Evolutionary conservation across 2,329 filamentous ascomycete genomes (phyloP).

Genomic region (Fusarium falciforme): DNA sequence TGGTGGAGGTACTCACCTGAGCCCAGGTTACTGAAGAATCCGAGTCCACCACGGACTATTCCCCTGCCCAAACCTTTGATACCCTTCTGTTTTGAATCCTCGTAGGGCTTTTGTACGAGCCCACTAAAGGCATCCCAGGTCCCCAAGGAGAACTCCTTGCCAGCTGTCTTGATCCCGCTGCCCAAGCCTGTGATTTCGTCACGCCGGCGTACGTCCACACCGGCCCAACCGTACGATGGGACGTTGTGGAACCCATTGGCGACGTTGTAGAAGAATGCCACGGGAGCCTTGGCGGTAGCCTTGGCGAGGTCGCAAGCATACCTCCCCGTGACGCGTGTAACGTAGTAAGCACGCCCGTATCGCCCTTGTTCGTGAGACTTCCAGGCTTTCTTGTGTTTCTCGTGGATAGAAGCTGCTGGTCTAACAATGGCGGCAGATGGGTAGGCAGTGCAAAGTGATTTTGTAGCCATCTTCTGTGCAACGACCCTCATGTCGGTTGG

Average conservation of each 20-base stretch:
- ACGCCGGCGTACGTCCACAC: constrained; percentile 68
- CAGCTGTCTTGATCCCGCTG: constrained; percentile 69
- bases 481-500: constrained; percentile 45
- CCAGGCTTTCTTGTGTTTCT: constrained; percentile 42
- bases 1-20: constrained; percentile 44
- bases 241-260: constrained; percentile 81
- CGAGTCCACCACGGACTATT: constrained; percentile 57
- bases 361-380: constrained; percentile 39
- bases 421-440: constrained; percentile 13
- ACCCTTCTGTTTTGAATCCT: constrained; percentile 72
- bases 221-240: constrained; percentile 72
- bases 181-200: constrained; percentile 76
- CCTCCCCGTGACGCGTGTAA: constrained; percentile 59
- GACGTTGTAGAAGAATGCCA: constrained; percentile 75
- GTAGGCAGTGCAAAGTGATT: constrained; percentile 65
- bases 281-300: constrained; percentile 71
- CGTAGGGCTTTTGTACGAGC: constrained; percentile 71
- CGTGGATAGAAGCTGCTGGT: constrained; percentile 31
- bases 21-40: constrained; percentile 57
- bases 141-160: constrained; percentile 72
- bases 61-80: constrained; percentile 71
- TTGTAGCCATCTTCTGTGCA: constrained; percentile 47
- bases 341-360: constrained; percentile 42
- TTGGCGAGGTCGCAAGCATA: constrained; percentile 70
- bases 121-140: constrained; percentile 77